These are phyloP conservation scores for Rhododendron williamsianum DNA, from an alignment of 148 eudicot genomes.

Conservation along the genomic window DNA sequence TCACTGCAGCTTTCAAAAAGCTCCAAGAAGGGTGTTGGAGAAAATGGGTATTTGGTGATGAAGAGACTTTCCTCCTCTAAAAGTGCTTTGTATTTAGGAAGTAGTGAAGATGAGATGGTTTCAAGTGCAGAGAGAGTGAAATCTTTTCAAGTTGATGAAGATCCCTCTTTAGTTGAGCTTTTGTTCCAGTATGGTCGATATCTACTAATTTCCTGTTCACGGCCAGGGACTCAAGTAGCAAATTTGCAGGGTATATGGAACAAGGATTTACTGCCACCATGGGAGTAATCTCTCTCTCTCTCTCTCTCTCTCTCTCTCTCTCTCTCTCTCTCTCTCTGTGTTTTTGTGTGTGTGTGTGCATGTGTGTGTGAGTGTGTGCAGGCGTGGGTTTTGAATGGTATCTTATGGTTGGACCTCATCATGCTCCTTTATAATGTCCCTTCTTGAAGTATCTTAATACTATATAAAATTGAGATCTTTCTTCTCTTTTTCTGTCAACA, in stretches of 20 bases:
- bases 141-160: conserved; percentile 67
- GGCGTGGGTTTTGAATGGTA: neutral
- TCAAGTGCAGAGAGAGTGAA: conserved; percentile 62
- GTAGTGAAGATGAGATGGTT: conserved; percentile 11
- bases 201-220: conserved; percentile 68
- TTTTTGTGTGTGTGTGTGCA: neutral
- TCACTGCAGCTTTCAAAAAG: conserved; percentile 62
- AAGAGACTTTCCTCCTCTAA: neutral
- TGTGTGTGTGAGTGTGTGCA: neutral
- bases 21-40: conserved; percentile 11
- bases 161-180: conserved; percentile 75
- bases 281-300: conserved; percentile 35
- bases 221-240: conserved; percentile 74
- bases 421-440: neutral
- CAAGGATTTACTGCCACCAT: conserved; percentile 55
- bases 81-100: neutral
- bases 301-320: conserved; percentile 4
- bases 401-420: neutral
- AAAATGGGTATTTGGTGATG: conserved; percentile 4
- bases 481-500: too few species aligned
- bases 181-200: conserved; percentile 84
- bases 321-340: neutral
- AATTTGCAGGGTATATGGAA: conserved; percentile 92
- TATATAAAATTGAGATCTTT: neutral
- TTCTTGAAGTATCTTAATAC: neutral